Base-by-base conservation (phyloP, 345 rosid genomes). In the Gossypium rotundifolium region DNA sequence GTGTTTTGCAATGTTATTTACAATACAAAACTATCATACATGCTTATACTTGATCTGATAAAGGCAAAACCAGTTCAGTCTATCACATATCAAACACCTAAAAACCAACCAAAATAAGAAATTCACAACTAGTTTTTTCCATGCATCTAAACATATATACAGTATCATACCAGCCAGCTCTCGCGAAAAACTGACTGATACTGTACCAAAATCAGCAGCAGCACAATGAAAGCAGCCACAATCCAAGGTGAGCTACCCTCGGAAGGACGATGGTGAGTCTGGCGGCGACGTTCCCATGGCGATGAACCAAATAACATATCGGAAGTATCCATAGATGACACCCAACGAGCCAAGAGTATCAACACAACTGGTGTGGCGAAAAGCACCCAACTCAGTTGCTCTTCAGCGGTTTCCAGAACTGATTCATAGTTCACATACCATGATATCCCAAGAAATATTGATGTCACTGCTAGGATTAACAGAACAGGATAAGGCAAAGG, bases 401-500 rank as follows among this genome's bases (percentile, higher is more conserved):
- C 83, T 78, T 81, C 94, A 0, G 87, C 83, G 0, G 83, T 18
- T 71, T 93, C 98, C 25, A 88, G 79, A 20, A 78, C 83, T 0
- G 87, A 88, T 70, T 93, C 94, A 49, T 87, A 88, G 84, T 70
- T 82, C 55, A 85, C 76, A 84, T 77, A 87, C 93, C 90, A 95
- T 14, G 98, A 90, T 0, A 74, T 79, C 62, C 90, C 81, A 0
- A 95, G 85, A 75, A 93, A 87, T 75, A 88, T 46, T 0, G 86
- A 76, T 11, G 81, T 76, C 0, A 93, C 90, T 2, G 90, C 94
- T 33, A 93, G 65, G 84, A 95, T 78, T 11, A 87, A 29, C 27
- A 95, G 97, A 22, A 92, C 98, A 7, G 98, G 99, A 46, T 88
- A 87, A 0, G 99, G 99, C 9, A 95, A 78, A n/a, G 98, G 99